These are phyloP conservation scores for Pleodorina starrii DNA, from an alignment of 139 green algal genomes.

Conservation along the genomic window DNA sequence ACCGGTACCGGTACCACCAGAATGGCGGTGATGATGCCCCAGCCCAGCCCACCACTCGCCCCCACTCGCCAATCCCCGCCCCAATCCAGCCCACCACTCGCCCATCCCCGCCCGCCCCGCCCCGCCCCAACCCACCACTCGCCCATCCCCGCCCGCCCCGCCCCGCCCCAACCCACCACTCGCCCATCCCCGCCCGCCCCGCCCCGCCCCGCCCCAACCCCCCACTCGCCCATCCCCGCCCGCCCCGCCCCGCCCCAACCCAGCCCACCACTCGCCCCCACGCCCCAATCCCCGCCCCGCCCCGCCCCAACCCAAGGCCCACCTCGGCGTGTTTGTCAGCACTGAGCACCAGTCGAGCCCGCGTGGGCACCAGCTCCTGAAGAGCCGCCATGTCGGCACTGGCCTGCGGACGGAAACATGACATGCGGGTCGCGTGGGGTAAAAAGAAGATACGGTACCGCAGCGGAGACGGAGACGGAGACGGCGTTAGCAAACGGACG, in stretches of 20 bases:
- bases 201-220: not conserved
- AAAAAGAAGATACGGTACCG: too few relatives aligned
- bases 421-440: too few relatives aligned
- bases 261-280: not conserved
- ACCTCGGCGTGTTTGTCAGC: conserved; percentile 57
- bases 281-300: not conserved
- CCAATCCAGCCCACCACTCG: too few relatives aligned
- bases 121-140: not conserved
- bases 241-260: not conserved
- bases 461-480: too few relatives aligned
- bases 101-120: too few relatives aligned
- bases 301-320: not conserved
- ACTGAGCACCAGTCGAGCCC: conserved; percentile 80
- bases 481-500: too few relatives aligned
- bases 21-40: too few relatives aligned
- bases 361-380: conserved; percentile 87
- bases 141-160: not conserved
- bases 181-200: not conserved
- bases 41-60: not conserved
- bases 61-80: too few relatives aligned
- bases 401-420: too few relatives aligned
- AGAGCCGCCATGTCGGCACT: conserved; percentile 92
- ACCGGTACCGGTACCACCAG: not conserved
- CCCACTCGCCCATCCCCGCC: not conserved
- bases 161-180: not conserved